Percentiles rank a stretch among this genome's conserved stretches.
Evolutionary conservation across 2,329 filamentous ascomycete genomes (phyloP).

Genomic region (Byssoonygena ceratinophila): DNA sequence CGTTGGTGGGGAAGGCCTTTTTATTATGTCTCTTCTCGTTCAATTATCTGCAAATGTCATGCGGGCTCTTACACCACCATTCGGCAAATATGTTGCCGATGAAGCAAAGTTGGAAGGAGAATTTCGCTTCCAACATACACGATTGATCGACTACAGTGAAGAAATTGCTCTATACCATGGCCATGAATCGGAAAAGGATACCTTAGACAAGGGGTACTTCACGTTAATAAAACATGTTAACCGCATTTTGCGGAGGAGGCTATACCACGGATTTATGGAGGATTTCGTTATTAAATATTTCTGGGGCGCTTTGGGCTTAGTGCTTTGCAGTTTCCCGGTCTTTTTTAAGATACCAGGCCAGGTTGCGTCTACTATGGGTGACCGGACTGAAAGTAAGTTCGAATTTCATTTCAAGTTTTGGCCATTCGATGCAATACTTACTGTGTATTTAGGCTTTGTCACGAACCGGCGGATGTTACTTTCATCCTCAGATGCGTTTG

Average conservation of each 20-base stretch:
- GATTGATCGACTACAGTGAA: slow-evolving; percentile 91
- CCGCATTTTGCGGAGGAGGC: slow-evolving; percentile 74
- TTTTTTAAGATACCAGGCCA: slow-evolving; percentile 85
- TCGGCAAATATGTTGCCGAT: slow-evolving; percentile 94
- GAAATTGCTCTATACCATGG: slow-evolving; percentile 87
- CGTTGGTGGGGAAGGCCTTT: slow-evolving; percentile 89
- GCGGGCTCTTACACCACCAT: slow-evolving; percentile 87
- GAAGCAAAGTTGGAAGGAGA: slow-evolving; percentile 91
- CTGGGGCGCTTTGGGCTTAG: slow-evolving; percentile 84
- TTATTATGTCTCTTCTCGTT: slow-evolving; percentile 89
- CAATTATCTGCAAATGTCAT: slow-evolving; percentile 88
- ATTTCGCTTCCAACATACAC: slow-evolving; percentile 88
- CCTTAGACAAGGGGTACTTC: slow-evolving; percentile 95
- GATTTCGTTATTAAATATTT: slow-evolving; percentile 99
- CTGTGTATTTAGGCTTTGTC: slow-evolving; percentile 56
- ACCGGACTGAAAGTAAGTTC: slow-evolving; percentile 48
- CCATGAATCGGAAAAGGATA: slow-evolving; percentile 90
- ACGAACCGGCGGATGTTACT: slow-evolving; percentile 88
- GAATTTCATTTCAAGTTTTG: neutral
- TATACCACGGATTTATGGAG: slow-evolving; percentile 99
- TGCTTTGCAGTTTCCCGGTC: slow-evolving; percentile 88
- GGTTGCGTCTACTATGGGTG: slow-evolving; percentile 41
- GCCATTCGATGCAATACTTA: neutral
- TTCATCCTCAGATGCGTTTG: slow-evolving; percentile 89
- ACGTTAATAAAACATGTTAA: slow-evolving; percentile 99